Evolutionary conservation across 2,329 filamentous ascomycete genomes (phyloP), one percentile per base, ranked within the genome.

Genomic region (Pezicula radicicola): DNA sequence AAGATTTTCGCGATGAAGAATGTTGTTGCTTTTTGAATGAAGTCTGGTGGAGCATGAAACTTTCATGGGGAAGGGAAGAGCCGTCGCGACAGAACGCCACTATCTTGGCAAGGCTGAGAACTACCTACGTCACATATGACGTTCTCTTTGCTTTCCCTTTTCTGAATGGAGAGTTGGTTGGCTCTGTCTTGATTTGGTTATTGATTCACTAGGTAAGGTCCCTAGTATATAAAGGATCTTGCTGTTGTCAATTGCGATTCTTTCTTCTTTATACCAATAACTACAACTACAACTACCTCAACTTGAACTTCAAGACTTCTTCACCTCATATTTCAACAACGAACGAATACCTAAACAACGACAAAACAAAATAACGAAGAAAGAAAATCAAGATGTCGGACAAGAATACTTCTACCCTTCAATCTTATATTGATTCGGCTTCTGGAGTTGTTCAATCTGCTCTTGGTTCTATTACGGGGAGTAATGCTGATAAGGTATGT

Each of bases 351-450:
- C 16, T 18, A 33, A n/a, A n/a, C n/a, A n/a, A n/a, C n/a, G n/a
- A 46, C 6, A 43, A 45, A 50, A 37, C 42, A 54, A 55, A 36
- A 44, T 40, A 27, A 37, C 36, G 54, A 40, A 37, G 40, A 50
- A 33, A 48, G 40, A 53, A 49, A 48, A 18, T 48, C 60, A 74
- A 47, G 56, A 81, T 78, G 76, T 72, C 76, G 65, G 72, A 76
- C 73, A 76, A 77, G 67, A 67, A 78, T 49, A 67, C 68, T 33
- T 95, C 90, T 57, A 94, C 91, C 58, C 79, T 92, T 66, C 82
- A 93, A 78, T 88, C 89, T 52, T 86, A 85, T 73, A 67, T 89
- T 62, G 87, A 92, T 78, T 80, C 81, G 13, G 88, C 88, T 63
- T 79, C 84, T 36, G 89, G 89, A 60, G 76, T 84, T 50, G 81